Evolutionary conservation across 75 land plant genomes (phyloP).

Genomic region (Azolla pinnata): DNA sequence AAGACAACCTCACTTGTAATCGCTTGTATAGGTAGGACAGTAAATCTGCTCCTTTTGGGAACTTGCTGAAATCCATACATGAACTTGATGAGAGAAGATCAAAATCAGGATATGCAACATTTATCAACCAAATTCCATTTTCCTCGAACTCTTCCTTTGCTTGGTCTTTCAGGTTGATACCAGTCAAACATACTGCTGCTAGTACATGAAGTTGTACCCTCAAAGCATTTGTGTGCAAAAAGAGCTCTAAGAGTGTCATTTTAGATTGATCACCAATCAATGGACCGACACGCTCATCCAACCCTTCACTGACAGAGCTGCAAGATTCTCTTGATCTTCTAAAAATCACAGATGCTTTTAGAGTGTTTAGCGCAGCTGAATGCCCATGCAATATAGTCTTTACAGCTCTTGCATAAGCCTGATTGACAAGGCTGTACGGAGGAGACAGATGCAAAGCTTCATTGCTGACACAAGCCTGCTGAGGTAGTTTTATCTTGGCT

Average conservation of each 20-base stretch:
- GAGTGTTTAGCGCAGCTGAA: slow-evolving; percentile 53
- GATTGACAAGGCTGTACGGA: slow-evolving; percentile 65
- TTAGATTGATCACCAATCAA: slow-evolving; percentile 43
- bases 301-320: not conserved
- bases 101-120: slow-evolving; percentile 12
- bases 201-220: slow-evolving; percentile 60
- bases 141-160: slow-evolving; percentile 7
- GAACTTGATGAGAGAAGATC: slow-evolving; percentile 2
- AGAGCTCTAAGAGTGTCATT: slow-evolving; percentile 67
- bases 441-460: slow-evolving; percentile 10
- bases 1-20: slow-evolving; percentile 42
- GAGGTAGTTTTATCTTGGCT: not conserved
- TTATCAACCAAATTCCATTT: slow-evolving; percentile 7
- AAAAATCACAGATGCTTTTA: slow-evolving; percentile 42
- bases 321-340: slow-evolving; percentile 29
- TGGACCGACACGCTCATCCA: slow-evolving; percentile 27
- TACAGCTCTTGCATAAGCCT: slow-evolving; percentile 84
- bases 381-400: slow-evolving; percentile 65
- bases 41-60: slow-evolving; percentile 73
- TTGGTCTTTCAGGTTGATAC: slow-evolving; percentile 2
- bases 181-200: slow-evolving; percentile 44
- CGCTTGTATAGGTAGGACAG: slow-evolving; percentile 68
- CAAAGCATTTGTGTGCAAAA: slow-evolving; percentile 61
- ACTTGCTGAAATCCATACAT: slow-evolving; percentile 27
- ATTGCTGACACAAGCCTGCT: not conserved